These are phyloP conservation scores for Trifolium pratense DNA, from an alignment of 306 rosid species.

Conservation along the genomic window DNA sequence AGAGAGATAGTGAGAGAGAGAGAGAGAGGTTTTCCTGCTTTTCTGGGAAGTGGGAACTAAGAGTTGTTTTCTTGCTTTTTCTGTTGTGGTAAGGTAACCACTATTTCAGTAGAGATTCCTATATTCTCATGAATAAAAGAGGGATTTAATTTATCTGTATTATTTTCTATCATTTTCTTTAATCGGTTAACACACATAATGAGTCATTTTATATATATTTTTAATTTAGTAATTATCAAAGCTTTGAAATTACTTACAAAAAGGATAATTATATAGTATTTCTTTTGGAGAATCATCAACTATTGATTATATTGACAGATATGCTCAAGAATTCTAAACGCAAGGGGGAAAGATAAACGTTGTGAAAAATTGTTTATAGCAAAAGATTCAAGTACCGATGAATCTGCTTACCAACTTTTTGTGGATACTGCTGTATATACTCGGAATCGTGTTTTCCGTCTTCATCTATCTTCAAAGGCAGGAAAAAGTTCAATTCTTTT, in stretches of 20 bases:
- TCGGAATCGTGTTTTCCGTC: conserved; percentile 91
- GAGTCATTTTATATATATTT: conserved; percentile 27
- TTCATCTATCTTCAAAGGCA: conserved; percentile 88
- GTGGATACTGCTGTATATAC: conserved; percentile 93
- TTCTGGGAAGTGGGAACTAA: no score
- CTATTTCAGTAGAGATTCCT: conserved; percentile 6
- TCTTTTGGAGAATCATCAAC: conserved; percentile 47
- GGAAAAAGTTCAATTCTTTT: conserved; percentile 86
- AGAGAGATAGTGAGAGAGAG: neutral
- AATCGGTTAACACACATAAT: neutral
- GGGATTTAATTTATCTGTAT: neutral
- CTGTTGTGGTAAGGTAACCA: neutral
- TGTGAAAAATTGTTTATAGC: conserved; percentile 63
- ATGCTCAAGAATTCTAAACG: conserved; percentile 71
- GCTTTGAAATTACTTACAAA: conserved; percentile 7
- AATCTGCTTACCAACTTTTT: conserved; percentile 65
- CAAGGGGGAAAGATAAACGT: conserved; percentile 52
- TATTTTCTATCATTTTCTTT: neutral
- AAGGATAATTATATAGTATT: conserved; percentile 17
- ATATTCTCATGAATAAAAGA: neutral
- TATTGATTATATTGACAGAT: conserved; percentile 61
- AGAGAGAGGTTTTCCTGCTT: no score
- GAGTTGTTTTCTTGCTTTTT: neutral
- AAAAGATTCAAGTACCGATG: conserved; percentile 68
- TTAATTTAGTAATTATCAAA: conserved; percentile 12